These are phyloP conservation scores for Flaveria bidentis DNA, from an alignment of 129 eudicot species.

Conservation along the genomic window DNA sequence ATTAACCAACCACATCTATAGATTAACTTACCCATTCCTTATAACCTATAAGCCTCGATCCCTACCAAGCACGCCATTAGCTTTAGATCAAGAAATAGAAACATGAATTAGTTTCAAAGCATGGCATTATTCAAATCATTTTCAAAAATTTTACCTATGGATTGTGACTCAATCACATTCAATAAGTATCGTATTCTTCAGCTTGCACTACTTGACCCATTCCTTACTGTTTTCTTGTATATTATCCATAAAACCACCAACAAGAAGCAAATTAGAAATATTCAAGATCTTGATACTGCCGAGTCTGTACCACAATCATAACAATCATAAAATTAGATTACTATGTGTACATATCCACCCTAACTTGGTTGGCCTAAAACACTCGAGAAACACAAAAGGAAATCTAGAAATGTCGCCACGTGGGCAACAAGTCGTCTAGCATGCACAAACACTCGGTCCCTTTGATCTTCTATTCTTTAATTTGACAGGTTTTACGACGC, in stretches of 20 bases:
- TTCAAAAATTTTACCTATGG: constrained; percentile 5
- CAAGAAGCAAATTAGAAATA: constrained; percentile 2
- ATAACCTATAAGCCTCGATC: too few species aligned
- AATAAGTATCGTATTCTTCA: constrained; percentile 22
- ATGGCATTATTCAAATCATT: background rate
- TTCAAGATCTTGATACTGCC: too few species aligned
- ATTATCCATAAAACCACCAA: constrained; percentile 10
- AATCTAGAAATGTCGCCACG: background rate
- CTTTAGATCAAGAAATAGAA: too few species aligned
- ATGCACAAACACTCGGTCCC: background rate
- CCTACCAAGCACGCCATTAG: too few species aligned
- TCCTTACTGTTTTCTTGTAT: constrained; percentile 21
- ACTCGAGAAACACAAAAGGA: background rate
- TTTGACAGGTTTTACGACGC: too few species aligned
- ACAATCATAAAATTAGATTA: constrained; percentile 15
- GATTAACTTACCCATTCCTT: too few species aligned
- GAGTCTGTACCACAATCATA: background rate
- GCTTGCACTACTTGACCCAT: constrained; percentile 18
- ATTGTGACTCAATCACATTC: constrained; percentile 23
- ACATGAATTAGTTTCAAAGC: background rate
- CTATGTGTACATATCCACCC: background rate
- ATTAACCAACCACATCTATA: too few species aligned
- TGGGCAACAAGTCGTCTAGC: background rate
- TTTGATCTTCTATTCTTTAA: background rate
- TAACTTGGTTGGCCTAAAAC: background rate